Evolutionary conservation across 2,329 filamentous ascomycete species (phyloP).

Genomic region (Fusarium abutilonis): DNA sequence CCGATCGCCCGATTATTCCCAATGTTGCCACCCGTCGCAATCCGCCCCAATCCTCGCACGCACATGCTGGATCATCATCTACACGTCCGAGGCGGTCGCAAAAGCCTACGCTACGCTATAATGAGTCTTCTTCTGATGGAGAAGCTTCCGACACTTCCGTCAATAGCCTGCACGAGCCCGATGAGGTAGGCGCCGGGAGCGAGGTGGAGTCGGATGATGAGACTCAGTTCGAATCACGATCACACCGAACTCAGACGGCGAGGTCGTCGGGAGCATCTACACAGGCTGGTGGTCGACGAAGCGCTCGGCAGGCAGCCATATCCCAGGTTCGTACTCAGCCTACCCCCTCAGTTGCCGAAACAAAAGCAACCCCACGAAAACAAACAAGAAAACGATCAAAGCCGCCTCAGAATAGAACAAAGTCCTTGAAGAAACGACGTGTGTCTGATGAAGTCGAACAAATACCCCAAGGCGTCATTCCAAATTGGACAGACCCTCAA

Average conservation of each 20-base stretch:
- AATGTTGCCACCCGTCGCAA: conserved; percentile 39
- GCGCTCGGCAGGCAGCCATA: conserved; percentile 27
- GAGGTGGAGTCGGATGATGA: conserved; percentile 15
- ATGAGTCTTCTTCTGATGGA: conserved; percentile 25
- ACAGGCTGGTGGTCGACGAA: conserved; percentile 19
- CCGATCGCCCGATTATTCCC: conserved; percentile 23
- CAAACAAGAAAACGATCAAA: conserved; percentile 33
- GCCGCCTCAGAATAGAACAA: conserved; percentile 10
- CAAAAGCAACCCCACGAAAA: conserved; percentile 1
- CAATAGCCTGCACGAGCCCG: conserved; percentile 8
- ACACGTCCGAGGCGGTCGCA: conserved; percentile 34
- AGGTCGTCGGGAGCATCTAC: not conserved
- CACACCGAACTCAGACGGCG: conserved; percentile 8
- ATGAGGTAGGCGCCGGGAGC: conserved; percentile 27
- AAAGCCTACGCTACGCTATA: conserved; percentile 10
- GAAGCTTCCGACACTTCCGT: conserved; percentile 26
- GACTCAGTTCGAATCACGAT: conserved; percentile 7
- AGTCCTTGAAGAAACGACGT: conserved; percentile 37
- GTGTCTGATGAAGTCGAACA: conserved; percentile 14
- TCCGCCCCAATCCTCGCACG: conserved; percentile 32
- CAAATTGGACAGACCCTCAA: conserved; percentile 63
- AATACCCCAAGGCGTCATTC: conserved; percentile 50
- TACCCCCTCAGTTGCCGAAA: not conserved
- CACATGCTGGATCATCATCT: conserved; percentile 10
- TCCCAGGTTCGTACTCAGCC: conserved; percentile 3